Conservation (phyloP, 2,329 filamentous ascomycete species). For the Sporothrix brunneoviolacea region DNA sequence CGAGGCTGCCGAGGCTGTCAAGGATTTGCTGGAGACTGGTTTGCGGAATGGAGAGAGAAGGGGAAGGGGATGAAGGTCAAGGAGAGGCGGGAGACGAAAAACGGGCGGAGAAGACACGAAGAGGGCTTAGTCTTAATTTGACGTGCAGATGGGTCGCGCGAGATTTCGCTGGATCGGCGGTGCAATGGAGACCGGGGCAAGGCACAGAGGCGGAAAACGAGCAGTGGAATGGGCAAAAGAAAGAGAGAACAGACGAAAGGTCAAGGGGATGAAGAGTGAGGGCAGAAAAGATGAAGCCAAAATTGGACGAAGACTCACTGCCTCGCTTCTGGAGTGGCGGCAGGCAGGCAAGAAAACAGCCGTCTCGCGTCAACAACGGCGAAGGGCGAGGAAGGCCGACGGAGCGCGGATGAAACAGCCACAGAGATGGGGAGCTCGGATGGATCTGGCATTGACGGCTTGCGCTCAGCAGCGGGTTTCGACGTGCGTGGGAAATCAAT, state of each 20-base stretch:
- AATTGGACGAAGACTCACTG: no score
- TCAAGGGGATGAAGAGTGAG: background rate
- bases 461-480: no score
- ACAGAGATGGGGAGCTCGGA: background rate
- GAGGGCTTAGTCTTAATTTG: conserved; percentile 3
- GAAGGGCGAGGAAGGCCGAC: background rate
- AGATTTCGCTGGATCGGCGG: background rate
- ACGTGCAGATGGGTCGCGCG: background rate
- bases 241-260: background rate
- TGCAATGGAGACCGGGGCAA: background rate
- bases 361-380: background rate
- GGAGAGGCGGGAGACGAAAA: background rate
- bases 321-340: background rate
- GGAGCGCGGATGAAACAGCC: background rate
- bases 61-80: background rate
- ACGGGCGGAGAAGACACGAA: conserved; percentile 2
- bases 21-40: no score
- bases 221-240: background rate
- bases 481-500: conserved; percentile 19
- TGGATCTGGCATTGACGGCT: background rate
- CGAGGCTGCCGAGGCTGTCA: background rate
- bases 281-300: background rate
- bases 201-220: background rate
- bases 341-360: background rate
- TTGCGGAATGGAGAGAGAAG: background rate